Conservation (phyloP, 257 asterid species). For the Plantago ovata region DNA sequence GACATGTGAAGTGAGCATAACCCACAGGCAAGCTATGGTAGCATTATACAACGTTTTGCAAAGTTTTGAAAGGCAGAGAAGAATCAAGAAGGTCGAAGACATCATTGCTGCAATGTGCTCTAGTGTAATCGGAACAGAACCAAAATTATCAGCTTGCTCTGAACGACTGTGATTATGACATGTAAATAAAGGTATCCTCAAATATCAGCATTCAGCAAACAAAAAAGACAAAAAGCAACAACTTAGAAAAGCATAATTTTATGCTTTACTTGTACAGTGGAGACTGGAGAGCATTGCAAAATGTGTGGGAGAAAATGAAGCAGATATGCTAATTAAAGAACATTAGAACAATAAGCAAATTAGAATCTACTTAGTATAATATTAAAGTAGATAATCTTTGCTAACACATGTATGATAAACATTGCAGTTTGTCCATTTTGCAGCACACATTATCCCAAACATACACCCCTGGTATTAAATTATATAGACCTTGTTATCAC, state of each 20-base stretch:
- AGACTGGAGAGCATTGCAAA: not conserved
- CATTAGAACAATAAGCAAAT: no score
- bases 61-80: not conserved
- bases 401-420: not conserved
- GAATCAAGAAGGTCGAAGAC: not conserved
- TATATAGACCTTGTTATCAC: no score
- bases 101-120: not conserved
- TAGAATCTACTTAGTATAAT: no score
- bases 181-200: conserved; percentile 5
- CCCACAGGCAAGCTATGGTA: not conserved
- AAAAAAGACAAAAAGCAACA: conserved; percentile 6
- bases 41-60: not conserved
- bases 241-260: conserved; percentile 11
- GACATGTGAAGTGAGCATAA: not conserved
- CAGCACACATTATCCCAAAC: not conserved
- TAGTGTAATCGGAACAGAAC: not conserved
- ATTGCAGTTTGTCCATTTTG: not conserved
- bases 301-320: no score
- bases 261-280: not conserved
- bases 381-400: no score
- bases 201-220: conserved; percentile 15
- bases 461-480: not conserved
- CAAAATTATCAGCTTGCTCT: not conserved
- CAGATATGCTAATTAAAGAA: no score
- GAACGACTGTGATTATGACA: conserved; percentile 1